phyloP scores from a whole-genome alignment of 805 yeast genomes.

The Wickerhamiella azymoides region DNA sequence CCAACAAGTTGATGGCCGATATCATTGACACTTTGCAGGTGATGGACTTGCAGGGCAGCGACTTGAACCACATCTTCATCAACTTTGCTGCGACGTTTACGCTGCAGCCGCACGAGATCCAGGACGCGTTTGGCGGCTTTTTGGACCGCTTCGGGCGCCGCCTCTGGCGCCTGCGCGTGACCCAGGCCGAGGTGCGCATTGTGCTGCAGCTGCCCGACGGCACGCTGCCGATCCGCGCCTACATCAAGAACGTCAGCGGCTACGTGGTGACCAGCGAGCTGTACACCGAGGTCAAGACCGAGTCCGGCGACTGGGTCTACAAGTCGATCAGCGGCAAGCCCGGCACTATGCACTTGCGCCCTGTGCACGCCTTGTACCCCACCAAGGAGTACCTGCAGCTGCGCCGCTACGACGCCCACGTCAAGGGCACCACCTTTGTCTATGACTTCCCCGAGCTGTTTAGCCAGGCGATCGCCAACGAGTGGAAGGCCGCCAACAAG shows the following conservation, averaged over 20 bases:
- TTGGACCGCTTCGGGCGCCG: slow-evolving; percentile 94
- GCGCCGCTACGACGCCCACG: slow-evolving; percentile 94
- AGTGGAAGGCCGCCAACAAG: slow-evolving; percentile 55
- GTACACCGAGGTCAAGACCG: slow-evolving; percentile 85
- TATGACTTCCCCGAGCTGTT: slow-evolving; percentile 98
- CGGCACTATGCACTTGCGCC: slow-evolving; percentile 94
- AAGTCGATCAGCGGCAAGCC: slow-evolving; percentile 64
- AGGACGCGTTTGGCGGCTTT: slow-evolving; percentile 95
- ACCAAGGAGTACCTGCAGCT: slow-evolving; percentile 98
- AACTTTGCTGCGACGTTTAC: slow-evolving; percentile 94
- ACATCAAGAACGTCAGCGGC: slow-evolving; percentile 92
- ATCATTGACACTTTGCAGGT: slow-evolving; percentile 90
- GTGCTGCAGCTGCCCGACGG: slow-evolving; percentile 86
- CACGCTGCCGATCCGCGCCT: slow-evolving; percentile 92
- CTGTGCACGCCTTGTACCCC: slow-evolving; percentile 91
- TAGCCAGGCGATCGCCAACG: slow-evolving; percentile 76
- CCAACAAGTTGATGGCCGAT: slow-evolving; percentile 90
- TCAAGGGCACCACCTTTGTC: slow-evolving; percentile 95
- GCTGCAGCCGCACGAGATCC: slow-evolving; percentile 88
- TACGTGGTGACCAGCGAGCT: slow-evolving; percentile 92
- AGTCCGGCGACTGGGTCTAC: slow-evolving; percentile 93
- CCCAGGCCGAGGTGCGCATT: slow-evolving; percentile 95
- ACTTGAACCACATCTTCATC: slow-evolving; percentile 91
- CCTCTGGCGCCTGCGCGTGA: slow-evolving; percentile 89
- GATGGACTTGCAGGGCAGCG: slow-evolving; percentile 87